These are phyloP conservation scores for Podospora australis DNA, from an alignment of 495 filamentous ascomycete species.

Conservation along the genomic window DNA sequence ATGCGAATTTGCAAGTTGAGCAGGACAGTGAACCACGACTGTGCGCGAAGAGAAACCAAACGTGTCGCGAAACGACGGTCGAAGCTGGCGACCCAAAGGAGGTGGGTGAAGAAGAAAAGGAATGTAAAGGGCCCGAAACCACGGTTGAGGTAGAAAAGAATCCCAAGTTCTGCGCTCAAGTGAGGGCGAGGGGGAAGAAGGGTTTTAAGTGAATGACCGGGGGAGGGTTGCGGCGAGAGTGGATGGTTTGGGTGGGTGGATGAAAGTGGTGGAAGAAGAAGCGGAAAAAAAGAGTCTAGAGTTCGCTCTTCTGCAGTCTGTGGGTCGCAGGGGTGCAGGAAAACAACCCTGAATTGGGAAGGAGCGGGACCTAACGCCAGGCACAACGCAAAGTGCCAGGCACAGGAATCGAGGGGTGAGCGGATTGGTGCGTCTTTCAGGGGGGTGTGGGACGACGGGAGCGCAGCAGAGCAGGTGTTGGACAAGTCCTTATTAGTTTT, in stretches of 20 bases:
- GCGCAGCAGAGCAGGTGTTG: too few species aligned
- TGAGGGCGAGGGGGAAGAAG: background rate
- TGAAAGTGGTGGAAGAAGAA: too few species aligned
- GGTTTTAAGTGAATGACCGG: background rate
- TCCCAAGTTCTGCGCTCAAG: too few species aligned
- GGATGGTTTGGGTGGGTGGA: background rate
- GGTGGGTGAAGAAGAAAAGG: conserved; percentile 16
- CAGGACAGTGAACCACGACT: conserved; percentile 12
- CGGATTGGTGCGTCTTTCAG: too few species aligned
- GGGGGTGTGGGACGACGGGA: background rate
- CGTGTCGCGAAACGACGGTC: conserved; percentile 25
- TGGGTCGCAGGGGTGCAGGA: too few species aligned
- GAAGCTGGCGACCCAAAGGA: conserved; percentile 36
- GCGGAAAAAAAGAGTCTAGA: too few species aligned
- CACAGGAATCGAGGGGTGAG: background rate
- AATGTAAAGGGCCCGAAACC: conserved; percentile 18
- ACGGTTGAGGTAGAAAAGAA: conserved; percentile 14
- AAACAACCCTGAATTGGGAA: too few species aligned
- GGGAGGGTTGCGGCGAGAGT: background rate
- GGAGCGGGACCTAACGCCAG: background rate
- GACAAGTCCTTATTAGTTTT: too few species aligned
- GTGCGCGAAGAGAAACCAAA: conserved; percentile 16
- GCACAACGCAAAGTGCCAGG: background rate
- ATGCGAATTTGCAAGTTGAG: conserved; percentile 22
- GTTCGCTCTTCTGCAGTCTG: too few species aligned